Percentiles rank a stretch among this genome's conserved stretches.
These are phyloP conservation scores for Rosa chinensis DNA, from an alignment of 306 rosid genomes.

Conservation along the genomic window DNA sequence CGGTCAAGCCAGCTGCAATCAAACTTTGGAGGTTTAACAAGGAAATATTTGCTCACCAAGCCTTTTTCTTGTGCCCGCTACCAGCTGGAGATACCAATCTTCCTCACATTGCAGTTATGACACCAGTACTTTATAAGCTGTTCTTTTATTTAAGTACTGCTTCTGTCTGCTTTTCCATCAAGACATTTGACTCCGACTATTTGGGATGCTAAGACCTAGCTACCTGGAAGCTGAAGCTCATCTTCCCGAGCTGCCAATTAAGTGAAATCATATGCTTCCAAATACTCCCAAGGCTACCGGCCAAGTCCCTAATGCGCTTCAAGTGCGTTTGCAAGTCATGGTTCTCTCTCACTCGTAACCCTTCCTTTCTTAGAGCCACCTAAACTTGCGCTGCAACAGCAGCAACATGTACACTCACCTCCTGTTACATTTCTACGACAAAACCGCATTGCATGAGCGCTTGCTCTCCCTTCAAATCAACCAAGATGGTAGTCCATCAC, in stretches of 20 bases:
- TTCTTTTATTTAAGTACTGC: background rate
- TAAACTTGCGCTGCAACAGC: background rate
- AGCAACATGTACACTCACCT: background rate
- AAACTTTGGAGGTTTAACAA: background rate
- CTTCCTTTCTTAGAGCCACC: background rate
- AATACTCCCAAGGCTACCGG: conserved; percentile 3
- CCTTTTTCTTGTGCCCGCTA: background rate
- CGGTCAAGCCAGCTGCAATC: background rate
- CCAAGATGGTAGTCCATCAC: background rate
- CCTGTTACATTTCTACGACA: background rate
- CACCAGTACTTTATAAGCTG: background rate
- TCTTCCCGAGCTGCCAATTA: background rate
- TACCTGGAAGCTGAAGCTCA: background rate
- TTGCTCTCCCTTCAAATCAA: background rate
- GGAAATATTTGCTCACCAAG: too few species aligned
- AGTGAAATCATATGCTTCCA: background rate
- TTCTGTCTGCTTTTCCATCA: background rate
- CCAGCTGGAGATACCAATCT: background rate
- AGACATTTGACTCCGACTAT: background rate
- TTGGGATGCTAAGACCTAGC: too few species aligned
- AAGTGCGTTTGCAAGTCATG: background rate
- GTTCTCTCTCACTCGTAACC: background rate
- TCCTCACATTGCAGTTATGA: too few species aligned
- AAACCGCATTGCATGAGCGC: background rate
- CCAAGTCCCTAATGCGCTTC: conserved; percentile 16